Evolutionary conservation across 306 rosid species (phyloP).

Genomic region (Malus domestica): DNA sequence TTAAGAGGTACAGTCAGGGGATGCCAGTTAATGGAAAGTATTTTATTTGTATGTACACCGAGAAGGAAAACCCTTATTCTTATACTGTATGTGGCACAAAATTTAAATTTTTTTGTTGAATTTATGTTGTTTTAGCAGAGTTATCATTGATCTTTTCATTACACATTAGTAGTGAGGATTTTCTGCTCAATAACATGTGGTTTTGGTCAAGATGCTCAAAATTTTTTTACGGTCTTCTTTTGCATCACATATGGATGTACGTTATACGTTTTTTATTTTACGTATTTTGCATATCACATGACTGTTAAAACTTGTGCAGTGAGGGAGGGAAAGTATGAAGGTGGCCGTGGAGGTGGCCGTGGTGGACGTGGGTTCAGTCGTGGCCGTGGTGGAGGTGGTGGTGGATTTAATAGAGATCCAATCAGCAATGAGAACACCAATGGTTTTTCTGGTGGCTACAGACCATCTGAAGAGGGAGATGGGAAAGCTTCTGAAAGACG

Average conservation of each 20-base stretch:
- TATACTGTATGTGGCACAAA: neutral
- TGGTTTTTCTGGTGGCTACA: constrained; percentile 43
- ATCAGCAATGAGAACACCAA: constrained; percentile 31
- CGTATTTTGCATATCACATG: neutral
- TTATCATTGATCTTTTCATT: neutral
- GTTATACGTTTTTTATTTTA: neutral
- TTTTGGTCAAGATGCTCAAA: too few relatives aligned
- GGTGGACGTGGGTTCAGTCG: constrained; percentile 42
- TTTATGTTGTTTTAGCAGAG: neutral
- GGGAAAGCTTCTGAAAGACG: constrained; percentile 47
- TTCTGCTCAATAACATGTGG: too few relatives aligned
- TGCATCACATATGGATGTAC: neutral
- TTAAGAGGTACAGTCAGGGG: neutral
- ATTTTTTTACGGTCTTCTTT: too few relatives aligned
- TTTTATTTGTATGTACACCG: neutral
- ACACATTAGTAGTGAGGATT: neutral
- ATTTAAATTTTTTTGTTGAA: neutral
- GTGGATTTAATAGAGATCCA: constrained; percentile 36
- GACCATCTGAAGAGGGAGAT: constrained; percentile 37
- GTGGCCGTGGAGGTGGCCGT: constrained; percentile 29
- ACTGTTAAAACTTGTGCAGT: constrained; percentile 15
- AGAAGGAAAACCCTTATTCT: neutral
- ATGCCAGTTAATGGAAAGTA: neutral
- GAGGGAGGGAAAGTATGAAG: constrained; percentile 38
- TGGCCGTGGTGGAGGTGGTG: constrained; percentile 41